phyloP scores from a whole-genome alignment of 768 basidiomycete genomes.

The Russula griseocarnosa region DNA sequence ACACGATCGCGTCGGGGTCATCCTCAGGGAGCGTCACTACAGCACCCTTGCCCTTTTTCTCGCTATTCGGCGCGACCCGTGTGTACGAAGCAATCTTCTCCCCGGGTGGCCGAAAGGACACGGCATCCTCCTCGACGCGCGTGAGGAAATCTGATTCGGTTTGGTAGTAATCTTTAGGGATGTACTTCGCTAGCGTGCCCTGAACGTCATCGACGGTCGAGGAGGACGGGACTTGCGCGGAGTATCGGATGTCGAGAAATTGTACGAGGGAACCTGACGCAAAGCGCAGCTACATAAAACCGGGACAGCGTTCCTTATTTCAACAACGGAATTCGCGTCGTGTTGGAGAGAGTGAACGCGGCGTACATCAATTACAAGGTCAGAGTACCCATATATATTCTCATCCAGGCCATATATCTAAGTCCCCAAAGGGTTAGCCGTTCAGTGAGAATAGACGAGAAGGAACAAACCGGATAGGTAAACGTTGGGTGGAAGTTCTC shows the following conservation, averaged over 20 bases:
- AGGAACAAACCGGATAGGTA: conserved; percentile 78
- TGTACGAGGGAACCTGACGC: conserved; percentile 82
- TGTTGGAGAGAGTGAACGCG: conserved; percentile 30
- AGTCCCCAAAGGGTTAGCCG: background rate
- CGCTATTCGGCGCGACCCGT: conserved; percentile 45
- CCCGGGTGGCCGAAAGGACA: conserved; percentile 71
- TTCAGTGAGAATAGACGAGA: background rate
- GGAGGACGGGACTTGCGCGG: conserved; percentile 58
- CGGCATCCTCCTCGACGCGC: conserved; percentile 75
- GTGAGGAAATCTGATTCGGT: conserved; percentile 62
- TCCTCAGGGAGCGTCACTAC: conserved; percentile 44
- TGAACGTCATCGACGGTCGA: conserved; percentile 86
- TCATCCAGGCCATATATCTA: conserved; percentile 96
- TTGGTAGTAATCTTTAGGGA: conserved; percentile 76
- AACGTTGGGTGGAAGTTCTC: conserved; percentile 80
- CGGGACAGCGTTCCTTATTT: too few relatives aligned
- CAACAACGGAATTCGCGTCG: background rate
- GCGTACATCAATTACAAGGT: conserved; percentile 73
- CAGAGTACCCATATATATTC: conserved; percentile 91
- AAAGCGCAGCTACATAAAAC: conserved; percentile 59
- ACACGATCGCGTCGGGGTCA: conserved; percentile 62
- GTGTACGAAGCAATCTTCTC: conserved; percentile 73
- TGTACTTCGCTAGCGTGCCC: conserved; percentile 66
- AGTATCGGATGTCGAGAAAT: conserved; percentile 65
- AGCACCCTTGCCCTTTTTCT: conserved; percentile 53